A percentile compares a stretch with the other conserved stretches of the same genome.
Evolutionary conservation across 2,329 filamentous ascomycete species (phyloP).

Genomic region (Diaporthe helianthi): DNA sequence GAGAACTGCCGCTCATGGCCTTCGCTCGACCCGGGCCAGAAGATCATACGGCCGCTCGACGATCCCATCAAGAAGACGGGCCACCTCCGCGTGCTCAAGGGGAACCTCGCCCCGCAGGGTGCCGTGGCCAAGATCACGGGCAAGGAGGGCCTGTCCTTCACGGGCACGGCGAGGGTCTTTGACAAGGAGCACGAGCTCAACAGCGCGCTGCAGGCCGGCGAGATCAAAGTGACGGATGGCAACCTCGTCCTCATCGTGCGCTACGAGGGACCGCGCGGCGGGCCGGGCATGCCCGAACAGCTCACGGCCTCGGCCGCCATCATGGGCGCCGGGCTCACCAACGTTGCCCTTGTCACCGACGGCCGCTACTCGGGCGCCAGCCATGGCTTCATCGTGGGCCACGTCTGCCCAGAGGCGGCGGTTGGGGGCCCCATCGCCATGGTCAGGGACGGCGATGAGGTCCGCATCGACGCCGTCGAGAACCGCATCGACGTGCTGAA

Average conservation of each 20-base stretch:
- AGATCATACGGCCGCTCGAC: conserved; percentile 79
- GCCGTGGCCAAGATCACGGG: conserved; percentile 97
- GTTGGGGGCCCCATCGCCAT: conserved; percentile 88
- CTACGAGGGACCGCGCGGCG: conserved; percentile 92
- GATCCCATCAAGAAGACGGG: conserved; percentile 80
- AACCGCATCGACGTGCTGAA: conserved; percentile 74
- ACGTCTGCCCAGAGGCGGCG: conserved; percentile 89
- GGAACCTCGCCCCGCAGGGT: conserved; percentile 87
- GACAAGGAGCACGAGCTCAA: conserved; percentile 85
- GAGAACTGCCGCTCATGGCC: conserved; percentile 83
- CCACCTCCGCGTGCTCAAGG: conserved; percentile 86
- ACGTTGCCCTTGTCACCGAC: conserved; percentile 91
- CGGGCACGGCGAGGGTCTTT: conserved; percentile 82
- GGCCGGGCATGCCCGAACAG: conserved; percentile 96
- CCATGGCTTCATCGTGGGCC: conserved; percentile 93
- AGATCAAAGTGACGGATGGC: conserved; percentile 61
- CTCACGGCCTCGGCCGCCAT: conserved; percentile 87
- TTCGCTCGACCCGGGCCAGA: conserved; percentile 77
- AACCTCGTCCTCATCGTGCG: conserved; percentile 90
- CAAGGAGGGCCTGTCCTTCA: conserved; percentile 87
- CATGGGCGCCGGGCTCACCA: conserved; percentile 88
- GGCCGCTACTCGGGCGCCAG: conserved; percentile 87
- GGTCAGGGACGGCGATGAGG: conserved; percentile 78
- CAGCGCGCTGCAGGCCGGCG: conserved; percentile 70
- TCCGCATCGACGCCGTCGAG: conserved; percentile 84